These are phyloP conservation scores for Canavalia gladiata DNA, from an alignment of 306 rosid genomes.

Conservation along the genomic window DNA sequence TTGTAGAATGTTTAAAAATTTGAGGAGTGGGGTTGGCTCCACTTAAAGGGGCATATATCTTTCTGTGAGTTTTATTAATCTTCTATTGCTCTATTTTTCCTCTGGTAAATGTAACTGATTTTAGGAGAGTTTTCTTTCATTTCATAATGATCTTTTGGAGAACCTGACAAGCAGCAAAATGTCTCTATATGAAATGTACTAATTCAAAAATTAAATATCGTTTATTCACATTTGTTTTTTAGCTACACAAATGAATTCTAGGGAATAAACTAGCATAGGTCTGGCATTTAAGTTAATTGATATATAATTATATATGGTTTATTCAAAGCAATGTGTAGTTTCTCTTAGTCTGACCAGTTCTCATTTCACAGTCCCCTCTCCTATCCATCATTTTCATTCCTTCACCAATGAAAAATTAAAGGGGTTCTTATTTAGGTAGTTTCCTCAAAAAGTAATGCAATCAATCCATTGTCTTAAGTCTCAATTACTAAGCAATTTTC, in stretches of 20 bases:
- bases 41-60: background rate
- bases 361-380: background rate
- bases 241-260: background rate
- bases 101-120: background rate
- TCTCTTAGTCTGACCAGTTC: background rate
- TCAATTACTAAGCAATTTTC: background rate
- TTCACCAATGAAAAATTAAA: constrained; percentile 5
- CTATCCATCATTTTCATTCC: constrained; percentile 7
- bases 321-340: constrained; percentile 16
- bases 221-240: constrained; percentile 6
- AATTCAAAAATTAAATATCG: background rate
- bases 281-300: background rate
- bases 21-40: constrained; percentile 3
- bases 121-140: constrained; percentile 3
- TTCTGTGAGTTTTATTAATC: background rate
- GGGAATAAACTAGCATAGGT: background rate
- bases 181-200: background rate
- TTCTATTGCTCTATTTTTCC: too few species aligned
- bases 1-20: constrained; percentile 2
- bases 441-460: constrained; percentile 13
- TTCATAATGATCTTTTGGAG: background rate
- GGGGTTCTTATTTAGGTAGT: background rate
- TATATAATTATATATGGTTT: background rate
- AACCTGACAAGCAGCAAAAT: background rate
- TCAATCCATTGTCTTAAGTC: background rate